Conservation (phyloP, 2,329 filamentous ascomycete genomes). For the Ceratocystis variospora region DNA sequence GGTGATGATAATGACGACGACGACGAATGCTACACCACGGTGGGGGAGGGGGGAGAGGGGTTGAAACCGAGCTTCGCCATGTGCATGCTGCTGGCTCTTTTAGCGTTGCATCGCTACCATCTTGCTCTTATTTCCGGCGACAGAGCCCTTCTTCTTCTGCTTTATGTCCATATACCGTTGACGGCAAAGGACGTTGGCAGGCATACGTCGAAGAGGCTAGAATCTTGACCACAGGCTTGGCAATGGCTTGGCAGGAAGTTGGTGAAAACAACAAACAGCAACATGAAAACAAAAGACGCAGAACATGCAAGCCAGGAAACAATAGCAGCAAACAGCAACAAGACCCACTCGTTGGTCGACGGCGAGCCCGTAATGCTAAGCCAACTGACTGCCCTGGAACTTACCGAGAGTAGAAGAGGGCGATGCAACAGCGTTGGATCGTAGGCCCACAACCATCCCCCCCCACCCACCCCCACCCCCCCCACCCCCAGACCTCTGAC, state of each 20-base stretch:
- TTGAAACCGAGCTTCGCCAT: no score
- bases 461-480: no score
- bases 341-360: no score
- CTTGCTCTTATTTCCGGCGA: neutral
- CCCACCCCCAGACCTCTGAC: neutral
- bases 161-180: neutral
- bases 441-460: no score
- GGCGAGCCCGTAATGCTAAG: no score
- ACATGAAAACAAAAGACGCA: neutral
- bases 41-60: no score
- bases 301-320: neutral
- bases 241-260: neutral
- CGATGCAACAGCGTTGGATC: neutral
- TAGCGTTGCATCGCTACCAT: no score
- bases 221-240: neutral
- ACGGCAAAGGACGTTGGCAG: neutral
- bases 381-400: neutral
- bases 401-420: neutral
- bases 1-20: no score
- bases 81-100: no score
- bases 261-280: neutral
- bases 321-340: neutral
- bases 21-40: no score
- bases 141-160: neutral
- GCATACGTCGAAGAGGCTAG: neutral